phyloP scores from a whole-genome alignment of 1,139 yeast species.

The Pneumocystis sp. region DNA sequence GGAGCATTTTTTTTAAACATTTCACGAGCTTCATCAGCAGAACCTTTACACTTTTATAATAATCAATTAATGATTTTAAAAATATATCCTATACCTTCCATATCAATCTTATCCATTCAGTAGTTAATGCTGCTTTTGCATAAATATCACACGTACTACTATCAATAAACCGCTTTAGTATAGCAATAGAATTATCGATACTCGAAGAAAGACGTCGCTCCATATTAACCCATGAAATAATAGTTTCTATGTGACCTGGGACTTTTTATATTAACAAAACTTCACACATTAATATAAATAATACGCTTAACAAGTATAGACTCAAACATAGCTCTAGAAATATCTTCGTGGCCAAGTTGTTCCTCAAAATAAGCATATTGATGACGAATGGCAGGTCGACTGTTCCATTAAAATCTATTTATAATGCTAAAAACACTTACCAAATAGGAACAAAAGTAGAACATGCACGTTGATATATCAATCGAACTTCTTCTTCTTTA shows the following conservation, averaged over 20 bases:
- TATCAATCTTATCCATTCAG: constrained; percentile 18
- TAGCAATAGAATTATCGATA: constrained; percentile 15
- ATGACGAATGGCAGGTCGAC: constrained; percentile 22
- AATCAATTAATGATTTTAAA: neutral
- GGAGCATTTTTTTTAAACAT: constrained; percentile 16
- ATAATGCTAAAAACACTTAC: neutral
- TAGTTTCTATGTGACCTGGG: constrained; percentile 23
- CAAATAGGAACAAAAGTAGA: constrained; percentile 23
- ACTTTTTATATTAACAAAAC: constrained; percentile 6
- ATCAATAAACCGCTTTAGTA: constrained; percentile 18
- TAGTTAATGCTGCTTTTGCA: constrained; percentile 16
- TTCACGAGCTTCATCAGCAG: constrained; percentile 18
- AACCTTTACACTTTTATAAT: constrained; percentile 12
- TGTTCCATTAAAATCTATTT: neutral
- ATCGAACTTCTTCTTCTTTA: constrained; percentile 18
- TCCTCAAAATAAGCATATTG: constrained; percentile 27
- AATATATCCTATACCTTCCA: constrained; percentile 15
- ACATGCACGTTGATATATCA: constrained; percentile 23
- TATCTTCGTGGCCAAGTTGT: constrained; percentile 18
- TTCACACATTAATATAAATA: neutral
- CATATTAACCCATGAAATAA: constrained; percentile 17
- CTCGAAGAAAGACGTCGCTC: constrained; percentile 14
- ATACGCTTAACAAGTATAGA: constrained; percentile 17
- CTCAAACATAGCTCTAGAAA: constrained; percentile 22
- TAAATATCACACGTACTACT: constrained; percentile 17